Evolutionary conservation across 1,139 yeast species (phyloP).

Genomic region (Wickerhamomyces sp.): DNA sequence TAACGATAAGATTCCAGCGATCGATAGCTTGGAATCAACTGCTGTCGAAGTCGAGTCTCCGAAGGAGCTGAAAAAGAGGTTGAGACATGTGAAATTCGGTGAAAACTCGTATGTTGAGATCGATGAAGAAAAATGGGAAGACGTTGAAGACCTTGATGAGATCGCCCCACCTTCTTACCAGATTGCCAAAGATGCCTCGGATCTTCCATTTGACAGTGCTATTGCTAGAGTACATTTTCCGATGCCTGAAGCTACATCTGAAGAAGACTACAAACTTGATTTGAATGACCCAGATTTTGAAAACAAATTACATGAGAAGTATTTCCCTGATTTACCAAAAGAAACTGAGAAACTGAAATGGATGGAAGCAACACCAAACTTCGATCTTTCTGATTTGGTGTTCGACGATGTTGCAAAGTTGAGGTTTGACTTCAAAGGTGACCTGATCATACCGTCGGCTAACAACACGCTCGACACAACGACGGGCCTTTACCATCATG

Average conservation of each 20-base stretch:
- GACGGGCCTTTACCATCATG: constrained; percentile 86
- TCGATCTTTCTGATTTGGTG: constrained; percentile 31
- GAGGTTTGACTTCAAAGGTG: constrained; percentile 85
- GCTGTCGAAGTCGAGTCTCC: constrained; percentile 4
- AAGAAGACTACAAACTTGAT: constrained; percentile 39
- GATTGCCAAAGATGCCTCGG: constrained; percentile 36
- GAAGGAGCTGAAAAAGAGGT: constrained; percentile 5
- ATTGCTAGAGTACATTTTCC: constrained; percentile 58
- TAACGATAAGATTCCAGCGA: constrained; percentile 2
- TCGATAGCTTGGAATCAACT: constrained; percentile 3
- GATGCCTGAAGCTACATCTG: constrained; percentile 34
- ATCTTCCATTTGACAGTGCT: constrained; percentile 37
- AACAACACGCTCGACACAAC: constrained; percentile 43
- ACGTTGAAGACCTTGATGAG: constrained; percentile 36
- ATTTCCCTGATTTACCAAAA: constrained; percentile 82
- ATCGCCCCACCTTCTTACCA: constrained; percentile 40
- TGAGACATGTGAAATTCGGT: constrained; percentile 13
- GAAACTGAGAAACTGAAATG: constrained; percentile 82
- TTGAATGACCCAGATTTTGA: constrained; percentile 73
- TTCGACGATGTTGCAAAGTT: constrained; percentile 64
- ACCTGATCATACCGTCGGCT: constrained; percentile 52
- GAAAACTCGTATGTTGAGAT: constrained; percentile 6
- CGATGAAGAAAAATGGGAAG: constrained; percentile 22
- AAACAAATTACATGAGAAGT: constrained; percentile 75
- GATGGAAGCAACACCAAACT: constrained; percentile 69